Evolutionary conservation across 257 asterid species (phyloP).

Genomic region (Vinca minor): DNA sequence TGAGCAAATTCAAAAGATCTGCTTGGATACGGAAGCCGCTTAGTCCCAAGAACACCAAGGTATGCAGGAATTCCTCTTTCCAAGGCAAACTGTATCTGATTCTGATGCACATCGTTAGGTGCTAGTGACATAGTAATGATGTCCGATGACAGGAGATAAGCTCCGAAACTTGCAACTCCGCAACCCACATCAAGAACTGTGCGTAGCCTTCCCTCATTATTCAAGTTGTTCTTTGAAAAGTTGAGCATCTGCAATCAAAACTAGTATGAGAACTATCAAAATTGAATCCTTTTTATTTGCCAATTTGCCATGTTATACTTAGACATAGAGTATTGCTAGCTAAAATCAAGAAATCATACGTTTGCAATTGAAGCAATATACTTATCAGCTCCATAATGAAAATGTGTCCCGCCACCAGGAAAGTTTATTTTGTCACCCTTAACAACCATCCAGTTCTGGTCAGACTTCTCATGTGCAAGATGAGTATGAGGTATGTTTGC

Average conservation of each 20-base stretch:
- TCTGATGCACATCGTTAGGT: conserved; percentile 92
- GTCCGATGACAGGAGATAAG: conserved; percentile 82
- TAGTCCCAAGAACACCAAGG: conserved; percentile 96
- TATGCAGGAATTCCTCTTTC: conserved; percentile 97
- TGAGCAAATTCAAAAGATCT: conserved; percentile 90
- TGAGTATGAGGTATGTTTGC: conserved; percentile 93
- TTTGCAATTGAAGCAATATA: conserved; percentile 86
- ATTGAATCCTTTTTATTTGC: no score
- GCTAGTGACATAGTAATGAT: conserved; percentile 85
- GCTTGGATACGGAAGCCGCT: conserved; percentile 94
- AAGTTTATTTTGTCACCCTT: conserved; percentile 70
- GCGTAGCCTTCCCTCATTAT: conserved; percentile 67
- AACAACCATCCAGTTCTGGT: conserved; percentile 98
- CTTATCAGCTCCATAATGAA: conserved; percentile 89
- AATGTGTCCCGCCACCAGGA: conserved; percentile 98
- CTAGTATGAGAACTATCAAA: conserved; percentile 14
- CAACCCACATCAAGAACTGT: conserved; percentile 91
- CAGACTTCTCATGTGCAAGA: conserved; percentile 90
- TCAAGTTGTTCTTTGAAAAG: conserved; percentile 57
- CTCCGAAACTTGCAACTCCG: conserved; percentile 97
- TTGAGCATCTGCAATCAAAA: conserved; percentile 62
- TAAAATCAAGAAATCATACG: conserved; percentile 35
- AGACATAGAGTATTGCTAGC: background rate
- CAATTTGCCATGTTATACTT: no score
- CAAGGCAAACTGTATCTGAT: conserved; percentile 90